These are phyloP conservation scores for Ophiocordyceps camponoti-leonardi DNA, from an alignment of 2,329 filamentous ascomycete genomes.

Conservation along the genomic window DNA sequence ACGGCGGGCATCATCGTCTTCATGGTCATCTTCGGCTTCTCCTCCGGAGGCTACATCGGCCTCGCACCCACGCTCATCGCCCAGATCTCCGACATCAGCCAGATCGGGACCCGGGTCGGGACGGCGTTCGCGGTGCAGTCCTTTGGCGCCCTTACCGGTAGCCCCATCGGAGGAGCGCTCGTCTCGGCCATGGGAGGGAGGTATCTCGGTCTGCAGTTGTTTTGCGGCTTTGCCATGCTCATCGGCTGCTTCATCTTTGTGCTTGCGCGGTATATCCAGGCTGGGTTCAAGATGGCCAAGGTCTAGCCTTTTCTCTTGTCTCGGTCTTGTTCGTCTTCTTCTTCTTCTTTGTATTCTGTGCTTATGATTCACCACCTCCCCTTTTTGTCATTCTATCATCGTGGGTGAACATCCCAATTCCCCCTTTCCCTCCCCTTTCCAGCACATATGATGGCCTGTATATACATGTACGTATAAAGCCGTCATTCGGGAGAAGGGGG, in stretches of 20 bases:
- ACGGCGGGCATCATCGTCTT: slow-evolving; percentile 46
- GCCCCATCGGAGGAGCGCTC: slow-evolving; percentile 49
- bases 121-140: slow-evolving; percentile 43
- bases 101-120: slow-evolving; percentile 54
- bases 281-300: slow-evolving; percentile 16
- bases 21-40: slow-evolving; percentile 52
- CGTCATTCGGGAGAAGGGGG: no score
- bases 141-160: slow-evolving; percentile 48
- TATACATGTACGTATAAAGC: no score
- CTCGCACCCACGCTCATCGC: slow-evolving; percentile 47
- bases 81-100: slow-evolving; percentile 51
- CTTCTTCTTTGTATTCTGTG: no score
- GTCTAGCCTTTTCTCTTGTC: slow-evolving; percentile 7
- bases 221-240: slow-evolving; percentile 36
- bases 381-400: no score
- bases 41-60: slow-evolving; percentile 48
- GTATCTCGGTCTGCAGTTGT: slow-evolving; percentile 46
- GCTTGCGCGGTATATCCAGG: slow-evolving; percentile 16
- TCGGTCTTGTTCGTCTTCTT: no score
- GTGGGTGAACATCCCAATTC: no score
- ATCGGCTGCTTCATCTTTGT: slow-evolving; percentile 11
- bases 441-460: no score
- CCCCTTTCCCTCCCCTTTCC: no score
- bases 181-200: slow-evolving; percentile 30
- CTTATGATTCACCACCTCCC: no score